Evolutionary conservation across 352 stramenopile species (phyloP).

Genomic region (Globisporangium recalcitrans): DNA sequence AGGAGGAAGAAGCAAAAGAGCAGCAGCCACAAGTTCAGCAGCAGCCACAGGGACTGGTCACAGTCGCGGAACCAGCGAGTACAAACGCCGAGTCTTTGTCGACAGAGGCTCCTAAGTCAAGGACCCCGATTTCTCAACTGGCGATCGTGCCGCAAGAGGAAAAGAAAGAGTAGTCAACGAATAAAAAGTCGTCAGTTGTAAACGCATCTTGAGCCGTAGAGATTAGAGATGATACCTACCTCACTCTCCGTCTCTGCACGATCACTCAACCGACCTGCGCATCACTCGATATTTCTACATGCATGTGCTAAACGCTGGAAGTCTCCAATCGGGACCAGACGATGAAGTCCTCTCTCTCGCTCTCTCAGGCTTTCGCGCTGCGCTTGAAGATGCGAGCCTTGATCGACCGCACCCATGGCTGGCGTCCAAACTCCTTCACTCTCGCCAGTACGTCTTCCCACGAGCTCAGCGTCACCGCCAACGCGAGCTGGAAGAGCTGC

Average conservation of each 20-base stretch:
- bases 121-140: neutral
- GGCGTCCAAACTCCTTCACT: conserved; percentile 22
- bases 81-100: conserved; percentile 16
- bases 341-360: neutral
- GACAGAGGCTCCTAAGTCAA: neutral
- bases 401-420: conserved; percentile 7
- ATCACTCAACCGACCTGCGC: neutral
- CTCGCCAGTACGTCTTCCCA: conserved; percentile 42
- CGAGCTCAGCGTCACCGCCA: conserved; percentile 54
- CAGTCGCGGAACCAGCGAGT: conserved; percentile 12
- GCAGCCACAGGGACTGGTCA: conserved; percentile 15
- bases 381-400: neutral
- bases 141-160: conserved; percentile 10
- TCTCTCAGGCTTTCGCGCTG: neutral
- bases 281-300: neutral
- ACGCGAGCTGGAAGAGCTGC: conserved; percentile 48
- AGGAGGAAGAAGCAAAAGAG: conserved; percentile 14
- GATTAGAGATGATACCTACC: no score
- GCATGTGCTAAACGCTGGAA: neutral
- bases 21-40: neutral
- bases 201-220: neutral
- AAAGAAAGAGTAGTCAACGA: conserved; percentile 8
- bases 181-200: neutral
- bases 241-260: neutral
- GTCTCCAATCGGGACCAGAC: neutral